Conservation (phyloP, 1,139 yeast genomes). For the Kluyveromyces marxianus region DNA sequence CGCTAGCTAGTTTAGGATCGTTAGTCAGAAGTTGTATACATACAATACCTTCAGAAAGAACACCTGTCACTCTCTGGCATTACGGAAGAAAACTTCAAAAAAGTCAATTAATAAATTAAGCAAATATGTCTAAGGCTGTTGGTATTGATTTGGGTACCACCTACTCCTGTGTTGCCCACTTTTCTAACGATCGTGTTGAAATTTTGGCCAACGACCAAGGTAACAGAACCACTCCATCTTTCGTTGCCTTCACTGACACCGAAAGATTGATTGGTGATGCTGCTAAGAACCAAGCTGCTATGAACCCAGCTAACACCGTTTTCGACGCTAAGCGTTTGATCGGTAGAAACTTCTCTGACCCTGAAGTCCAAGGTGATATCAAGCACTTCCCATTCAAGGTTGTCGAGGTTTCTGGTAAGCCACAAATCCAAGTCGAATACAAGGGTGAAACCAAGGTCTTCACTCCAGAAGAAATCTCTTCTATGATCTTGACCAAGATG, state of each 20-base stretch:
- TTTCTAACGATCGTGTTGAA: constrained; percentile 83
- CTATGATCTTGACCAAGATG: constrained; percentile 96
- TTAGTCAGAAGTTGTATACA: neutral
- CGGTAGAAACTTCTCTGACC: constrained; percentile 89
- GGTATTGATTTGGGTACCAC: constrained; percentile 67
- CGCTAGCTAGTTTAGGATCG: neutral
- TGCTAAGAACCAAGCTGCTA: constrained; percentile 98
- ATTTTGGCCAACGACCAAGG: constrained; percentile 99
- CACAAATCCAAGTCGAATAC: constrained; percentile 90
- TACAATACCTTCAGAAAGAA: neutral
- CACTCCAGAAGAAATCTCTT: constrained; percentile 96
- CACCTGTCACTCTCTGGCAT: too few species aligned
- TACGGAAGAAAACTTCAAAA: neutral
- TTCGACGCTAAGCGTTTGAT: constrained; percentile 98
- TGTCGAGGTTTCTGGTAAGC: constrained; percentile 79
- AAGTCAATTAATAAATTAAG: neutral
- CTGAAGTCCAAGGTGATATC: constrained; percentile 90
- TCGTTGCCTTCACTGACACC: constrained; percentile 96
- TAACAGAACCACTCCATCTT: constrained; percentile 98
- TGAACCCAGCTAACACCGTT: constrained; percentile 95
- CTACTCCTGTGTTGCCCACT: constrained; percentile 95
- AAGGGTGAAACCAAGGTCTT: constrained; percentile 88
- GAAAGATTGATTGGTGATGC: constrained; percentile 99
- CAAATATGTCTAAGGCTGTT: constrained; percentile 30
- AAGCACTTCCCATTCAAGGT: constrained; percentile 98